Evolutionary conservation across 768 basidiomycete species (phyloP).

Genomic region (Mrakia blollopis): DNA sequence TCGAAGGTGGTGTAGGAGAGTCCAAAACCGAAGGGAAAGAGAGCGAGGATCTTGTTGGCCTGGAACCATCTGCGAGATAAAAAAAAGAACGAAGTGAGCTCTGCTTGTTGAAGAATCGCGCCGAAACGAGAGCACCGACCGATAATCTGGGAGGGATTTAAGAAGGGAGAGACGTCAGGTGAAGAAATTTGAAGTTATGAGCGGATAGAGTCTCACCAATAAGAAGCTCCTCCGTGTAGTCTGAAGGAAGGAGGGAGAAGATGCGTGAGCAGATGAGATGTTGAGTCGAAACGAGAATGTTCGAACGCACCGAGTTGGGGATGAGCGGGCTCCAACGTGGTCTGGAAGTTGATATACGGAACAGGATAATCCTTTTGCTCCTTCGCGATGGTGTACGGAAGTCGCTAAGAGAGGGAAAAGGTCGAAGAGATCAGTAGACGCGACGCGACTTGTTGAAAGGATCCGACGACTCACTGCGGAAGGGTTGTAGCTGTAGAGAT

Average conservation of each 20-base stretch:
- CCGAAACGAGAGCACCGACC: constrained; percentile 29
- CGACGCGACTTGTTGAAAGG: too few relatives aligned
- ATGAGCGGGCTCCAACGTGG: constrained; percentile 43
- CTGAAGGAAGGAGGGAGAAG: neutral
- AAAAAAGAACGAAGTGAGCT: constrained; percentile 57
- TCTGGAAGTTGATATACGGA: constrained; percentile 39
- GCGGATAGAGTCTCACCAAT: constrained; percentile 47
- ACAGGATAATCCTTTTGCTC: constrained; percentile 54
- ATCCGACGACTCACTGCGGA: constrained; percentile 49
- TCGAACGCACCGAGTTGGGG: constrained; percentile 46
- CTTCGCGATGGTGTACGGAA: constrained; percentile 75
- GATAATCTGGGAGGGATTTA: neutral
- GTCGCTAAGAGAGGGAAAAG: constrained; percentile 45
- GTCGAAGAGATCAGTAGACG: neutral
- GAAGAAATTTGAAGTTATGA: neutral
- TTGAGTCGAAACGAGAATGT: too few relatives aligned
- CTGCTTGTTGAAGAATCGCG: constrained; percentile 45
- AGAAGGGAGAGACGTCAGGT: neutral
- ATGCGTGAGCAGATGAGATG: too few relatives aligned
- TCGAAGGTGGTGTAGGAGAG: constrained; percentile 77
- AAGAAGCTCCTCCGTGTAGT: constrained; percentile 47
- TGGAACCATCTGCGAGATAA: constrained; percentile 38
- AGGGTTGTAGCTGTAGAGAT: constrained; percentile 53
- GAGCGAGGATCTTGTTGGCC: constrained; percentile 51
- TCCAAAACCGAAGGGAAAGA: constrained; percentile 71